phyloP scores from a whole-genome alignment of 2,329 filamentous ascomycete species.

The Neofusicoccum sp. region DNA sequence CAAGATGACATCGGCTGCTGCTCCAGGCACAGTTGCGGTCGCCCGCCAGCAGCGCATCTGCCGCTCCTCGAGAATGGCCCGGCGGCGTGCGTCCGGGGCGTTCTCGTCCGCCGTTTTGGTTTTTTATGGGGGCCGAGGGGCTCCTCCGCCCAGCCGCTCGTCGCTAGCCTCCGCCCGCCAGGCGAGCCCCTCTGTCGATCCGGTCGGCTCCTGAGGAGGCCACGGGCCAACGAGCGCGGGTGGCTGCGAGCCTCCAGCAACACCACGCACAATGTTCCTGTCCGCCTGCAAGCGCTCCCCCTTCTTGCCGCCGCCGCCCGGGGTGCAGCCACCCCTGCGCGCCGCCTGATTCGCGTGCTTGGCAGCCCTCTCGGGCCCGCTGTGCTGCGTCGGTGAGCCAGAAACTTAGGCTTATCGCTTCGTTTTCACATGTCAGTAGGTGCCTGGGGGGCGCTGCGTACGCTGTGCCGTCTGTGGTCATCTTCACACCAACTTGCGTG shows the following conservation, averaged over 20 bases:
- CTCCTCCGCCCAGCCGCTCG: slow-evolving; percentile 13
- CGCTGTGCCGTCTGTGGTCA: slow-evolving; percentile 10
- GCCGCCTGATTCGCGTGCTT: slow-evolving; percentile 5
- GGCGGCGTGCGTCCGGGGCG: not conserved
- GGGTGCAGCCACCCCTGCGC: slow-evolving; percentile 15
- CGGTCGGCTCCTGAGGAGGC: slow-evolving; percentile 3
- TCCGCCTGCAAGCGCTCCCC: not conserved
- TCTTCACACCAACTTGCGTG: slow-evolving; percentile 12
- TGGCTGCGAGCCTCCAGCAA: slow-evolving; percentile 11
- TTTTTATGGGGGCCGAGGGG: slow-evolving; percentile 19
- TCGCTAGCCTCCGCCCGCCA: slow-evolving; percentile 14
- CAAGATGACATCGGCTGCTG: not conserved
- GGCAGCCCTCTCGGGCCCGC: not conserved
- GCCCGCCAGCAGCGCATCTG: slow-evolving; percentile 1
- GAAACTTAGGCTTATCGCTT: not conserved
- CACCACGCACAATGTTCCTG: slow-evolving; percentile 12
- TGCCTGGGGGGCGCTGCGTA: not conserved
- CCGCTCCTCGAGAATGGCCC: slow-evolving; percentile 8
- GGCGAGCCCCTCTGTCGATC: slow-evolving; percentile 16
- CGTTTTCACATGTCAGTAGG: slow-evolving; percentile 9
- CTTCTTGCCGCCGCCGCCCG: slow-evolving; percentile 5
- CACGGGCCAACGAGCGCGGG: not conserved
- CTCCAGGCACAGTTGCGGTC: not conserved
- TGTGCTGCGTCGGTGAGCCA: slow-evolving; percentile 1
- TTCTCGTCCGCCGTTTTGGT: slow-evolving; percentile 18